These are phyloP conservation scores for Epichloe scottii DNA, from an alignment of 2,329 filamentous ascomycete species.

Conservation along the genomic window DNA sequence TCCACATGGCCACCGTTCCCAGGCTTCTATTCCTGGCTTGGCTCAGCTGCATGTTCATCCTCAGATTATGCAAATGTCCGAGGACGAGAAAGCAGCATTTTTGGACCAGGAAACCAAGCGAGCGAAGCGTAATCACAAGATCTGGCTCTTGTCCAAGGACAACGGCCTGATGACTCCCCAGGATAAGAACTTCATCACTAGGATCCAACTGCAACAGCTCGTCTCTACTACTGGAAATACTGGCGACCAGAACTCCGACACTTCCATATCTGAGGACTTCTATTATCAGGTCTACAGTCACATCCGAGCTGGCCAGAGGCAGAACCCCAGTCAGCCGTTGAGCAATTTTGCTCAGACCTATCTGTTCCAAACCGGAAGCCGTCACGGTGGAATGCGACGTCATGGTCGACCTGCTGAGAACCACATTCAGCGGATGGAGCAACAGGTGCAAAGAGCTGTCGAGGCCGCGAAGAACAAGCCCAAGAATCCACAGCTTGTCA, in stretches of 20 bases:
- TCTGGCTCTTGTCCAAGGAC: constrained; percentile 81
- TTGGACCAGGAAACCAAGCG: constrained; percentile 86
- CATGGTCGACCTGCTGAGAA: constrained; percentile 81
- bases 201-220: constrained; percentile 92
- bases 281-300: constrained; percentile 97
- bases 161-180: constrained; percentile 98
- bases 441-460: constrained; percentile 93
- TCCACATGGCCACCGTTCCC: constrained; percentile 32
- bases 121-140: constrained; percentile 97
- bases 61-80: constrained; percentile 56
- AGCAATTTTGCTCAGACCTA: constrained; percentile 98
- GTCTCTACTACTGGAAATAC: constrained; percentile 84
- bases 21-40: constrained; percentile 34
- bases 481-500: constrained; percentile 93
- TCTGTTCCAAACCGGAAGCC: constrained; percentile 83
- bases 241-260: constrained; percentile 66
- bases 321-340: constrained; percentile 83
- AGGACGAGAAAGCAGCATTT: constrained; percentile 73
- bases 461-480: constrained; percentile 95
- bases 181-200: constrained; percentile 98
- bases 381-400: constrained; percentile 61
- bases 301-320: constrained; percentile 78
- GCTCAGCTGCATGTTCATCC: constrained; percentile 23
- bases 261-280: constrained; percentile 81
- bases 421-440: constrained; percentile 97